A percentile compares a stretch with the other conserved stretches of the same genome.
Conservation (phyloP, 768 basidiomycete genomes). For the Tricholoma sp. region DNA sequence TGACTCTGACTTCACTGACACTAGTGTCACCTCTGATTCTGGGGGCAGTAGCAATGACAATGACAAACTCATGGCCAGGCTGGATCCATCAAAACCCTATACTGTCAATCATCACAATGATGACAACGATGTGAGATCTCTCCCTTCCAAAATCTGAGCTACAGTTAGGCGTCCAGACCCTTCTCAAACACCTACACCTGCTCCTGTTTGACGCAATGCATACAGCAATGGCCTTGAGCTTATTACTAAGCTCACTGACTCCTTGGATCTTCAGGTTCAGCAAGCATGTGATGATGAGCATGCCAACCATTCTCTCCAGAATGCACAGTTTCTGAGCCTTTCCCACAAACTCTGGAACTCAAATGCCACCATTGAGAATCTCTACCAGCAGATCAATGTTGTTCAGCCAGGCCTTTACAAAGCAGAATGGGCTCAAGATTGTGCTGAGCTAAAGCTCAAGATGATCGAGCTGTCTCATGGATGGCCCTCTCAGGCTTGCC, state of each 20-base stretch:
- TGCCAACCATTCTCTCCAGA: not conserved
- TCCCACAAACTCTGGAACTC: conserved; percentile 4
- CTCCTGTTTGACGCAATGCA: not conserved
- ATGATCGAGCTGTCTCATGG: conserved; percentile 1
- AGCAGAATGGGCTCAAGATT: conserved; percentile 9
- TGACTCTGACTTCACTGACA: conserved; percentile 6
- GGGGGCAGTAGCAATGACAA: too few relatives aligned
- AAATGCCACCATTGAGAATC: conserved; percentile 1
- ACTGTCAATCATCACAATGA: too few relatives aligned
- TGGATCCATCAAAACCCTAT: too few relatives aligned
- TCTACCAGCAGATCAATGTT: conserved; percentile 8
- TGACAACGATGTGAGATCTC: too few relatives aligned
- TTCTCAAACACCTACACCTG: too few relatives aligned
- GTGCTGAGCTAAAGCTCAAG: conserved; percentile 10
- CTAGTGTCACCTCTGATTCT: too few relatives aligned
- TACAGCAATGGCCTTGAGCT: conserved; percentile 6
- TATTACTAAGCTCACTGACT: conserved; percentile 18
- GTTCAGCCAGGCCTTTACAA: conserved; percentile 6
- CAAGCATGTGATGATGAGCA: conserved; percentile 7
- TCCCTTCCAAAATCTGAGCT: too few relatives aligned
- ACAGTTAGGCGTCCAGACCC: too few relatives aligned
- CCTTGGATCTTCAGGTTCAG: conserved; percentile 17
- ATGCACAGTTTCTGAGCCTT: conserved; percentile 7
- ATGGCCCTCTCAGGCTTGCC: not conserved
- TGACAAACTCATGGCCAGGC: too few relatives aligned